Evolutionary conservation across 257 asterid genomes (phyloP), one percentile per base, ranked within the genome.

Genomic region (Galeopsis tetrahit): DNA sequence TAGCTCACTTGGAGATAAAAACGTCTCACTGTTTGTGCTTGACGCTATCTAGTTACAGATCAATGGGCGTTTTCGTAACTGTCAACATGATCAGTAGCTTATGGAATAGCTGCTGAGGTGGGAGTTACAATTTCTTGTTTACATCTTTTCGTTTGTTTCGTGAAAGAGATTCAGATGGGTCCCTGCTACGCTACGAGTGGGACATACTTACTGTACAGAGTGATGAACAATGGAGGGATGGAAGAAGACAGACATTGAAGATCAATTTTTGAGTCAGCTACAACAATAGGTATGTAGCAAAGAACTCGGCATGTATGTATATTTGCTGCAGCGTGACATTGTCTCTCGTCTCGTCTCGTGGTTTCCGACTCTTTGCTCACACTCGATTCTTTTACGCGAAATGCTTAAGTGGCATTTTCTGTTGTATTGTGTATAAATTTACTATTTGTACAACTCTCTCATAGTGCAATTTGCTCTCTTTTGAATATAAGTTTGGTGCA

Each of bases 401-500:
- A 77, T 79, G 86, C 83, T 80, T 42, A 63, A 78, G 57, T 68
- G 34, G 83, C 86, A 77, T 79, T 21, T 21, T 74, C 70, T 72
- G 78, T 73, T 83, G 84, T 84, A 69, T 69, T 88, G 82, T 86
- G 89, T 83, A 82, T 72, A 82, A 78, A 75, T 79, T 67, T 39
- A 42, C 14, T 75, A 59, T 10, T 53, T 39, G 69, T 55, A 71
- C 76, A 71, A 51, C 60, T 38, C 52, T 73, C 55, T 38, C 48
- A 68, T 81, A 81, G 75, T 66, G 71, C 59, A 51, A 40, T 70
- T 72, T 72, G 75, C 70, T 68, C 70, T 68, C 72, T 43, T 75
- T 63, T 61, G 66, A 66, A 74, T 68, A 55, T 13, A 73, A 44
- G 74, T 59, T 81, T 77, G 84, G 28, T 21, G 28, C 28, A 21